Evolutionary conservation across 1,139 yeast genomes (phyloP), one percentile per base, ranked within the genome.

Genomic region (Blastobotrys aristatus): DNA sequence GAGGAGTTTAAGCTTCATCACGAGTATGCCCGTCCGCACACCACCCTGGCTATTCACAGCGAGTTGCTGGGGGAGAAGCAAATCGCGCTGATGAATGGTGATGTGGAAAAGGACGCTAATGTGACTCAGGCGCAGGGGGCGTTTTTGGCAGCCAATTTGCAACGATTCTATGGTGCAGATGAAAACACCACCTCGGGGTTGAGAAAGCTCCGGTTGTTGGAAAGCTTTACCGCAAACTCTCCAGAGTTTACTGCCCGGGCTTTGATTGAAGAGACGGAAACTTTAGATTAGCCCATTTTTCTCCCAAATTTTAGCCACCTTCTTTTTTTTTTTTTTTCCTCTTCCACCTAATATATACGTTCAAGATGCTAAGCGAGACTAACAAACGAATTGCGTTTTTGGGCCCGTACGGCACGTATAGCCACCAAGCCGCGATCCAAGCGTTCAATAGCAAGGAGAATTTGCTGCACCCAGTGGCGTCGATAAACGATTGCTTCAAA

Each of bases 21-120:
- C 53, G 97, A 90, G 61, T 94, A 75, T 66, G 96, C 98, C 11
- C 82, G 87, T 60, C 98, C 98, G 1, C 98, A 94, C 64, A 89
- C 97, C 1, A 86, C 96, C 0, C 71, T 92, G 54, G 80, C 82
- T 66, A 85, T 92, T 74, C 97, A 92, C 68, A 80, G 82, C 47
- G 97, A 94, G 49, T 69, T 92, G 47, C 71, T 74, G 4, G 72
- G 75, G 0, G 74, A 75, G 17, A 83, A 85, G 56, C 80, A 74
- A 1, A 52, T 87, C 3, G 90, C 87, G 0, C 72, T 94, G 56
- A 87, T 90, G 95, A 89, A 89, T 58, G 96, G 97, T 0, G 76
- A 75, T 24, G 81, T 89, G 7, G 96, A 90, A 61, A 70, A 73
- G 48, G 92, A 88, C 48, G 73, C 84, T 13, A 73, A 81, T 29